Evolutionary conservation across 257 asterid species (phyloP), one percentile per base, ranked within the genome.

Genomic region (Penstemon barbatus): DNA sequence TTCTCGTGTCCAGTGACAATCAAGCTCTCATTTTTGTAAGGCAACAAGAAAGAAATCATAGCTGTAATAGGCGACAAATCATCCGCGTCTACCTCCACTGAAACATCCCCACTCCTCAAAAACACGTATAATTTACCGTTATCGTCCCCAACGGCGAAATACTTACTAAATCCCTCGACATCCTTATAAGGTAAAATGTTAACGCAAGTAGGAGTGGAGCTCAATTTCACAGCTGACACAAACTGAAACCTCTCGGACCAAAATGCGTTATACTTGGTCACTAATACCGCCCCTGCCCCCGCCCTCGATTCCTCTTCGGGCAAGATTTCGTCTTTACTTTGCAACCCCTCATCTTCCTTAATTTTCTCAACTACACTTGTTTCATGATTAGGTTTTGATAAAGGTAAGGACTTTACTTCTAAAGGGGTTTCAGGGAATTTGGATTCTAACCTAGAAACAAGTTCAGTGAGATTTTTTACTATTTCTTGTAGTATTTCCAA

Each of bases 211-310:
- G 97, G 89, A 67, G 39, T 74, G 1, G 97, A 84, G 25, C 81
- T 83, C 79, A 94, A 64, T 71, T 84, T 91, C 83, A 94, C 97
- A 0, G 99, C 99, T 0, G 97, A 89, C 13, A 85, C 81, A 70
- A 91, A 89, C 68, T 91, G 95, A 81, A 94, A 91, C 78, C 80
- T 89, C 70, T 94, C 99, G 0, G 95, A 80, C 99, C 99, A 94
- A 65, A 91, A 75, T 5, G 97, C 70, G 77, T 82, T 94, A 67
- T 83, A 87, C 81, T 86, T 87, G 1, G 83, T 82, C 59, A 90
- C 89, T 0, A 84, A 65, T 59, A 84, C 81, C 3, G 78, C 66
- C 72, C 77, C 80, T 19, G 63, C 54, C 25, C 57, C 44, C n/a
- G 38, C 38, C 33, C 58, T 36, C n/a, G 55, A 49, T 38, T 42